phyloP scores from a whole-genome alignment of 2,329 filamentous ascomycete genomes.

The Ascochyta clinopodiicola region DNA sequence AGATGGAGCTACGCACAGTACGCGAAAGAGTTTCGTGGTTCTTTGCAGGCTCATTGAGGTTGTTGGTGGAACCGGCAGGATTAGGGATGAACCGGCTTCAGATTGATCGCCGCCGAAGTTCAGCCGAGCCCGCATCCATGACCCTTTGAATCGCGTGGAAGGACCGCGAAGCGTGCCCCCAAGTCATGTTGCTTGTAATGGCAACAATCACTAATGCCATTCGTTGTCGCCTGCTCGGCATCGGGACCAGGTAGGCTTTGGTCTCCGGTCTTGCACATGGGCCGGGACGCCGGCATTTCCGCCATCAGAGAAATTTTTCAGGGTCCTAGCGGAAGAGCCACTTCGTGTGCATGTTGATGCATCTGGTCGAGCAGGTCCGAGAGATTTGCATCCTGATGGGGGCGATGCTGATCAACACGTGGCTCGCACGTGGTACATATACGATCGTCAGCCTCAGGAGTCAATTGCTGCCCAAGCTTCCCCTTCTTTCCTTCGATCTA shows the following conservation, averaged over 20 bases:
- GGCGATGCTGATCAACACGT: conserved; percentile 4
- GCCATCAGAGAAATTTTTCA: conserved; percentile 14
- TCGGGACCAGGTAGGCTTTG: neutral
- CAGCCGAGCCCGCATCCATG: conserved; percentile 1
- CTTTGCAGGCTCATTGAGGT: neutral
- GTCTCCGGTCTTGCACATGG: neutral
- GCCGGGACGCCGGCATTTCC: neutral
- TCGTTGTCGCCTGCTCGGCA: neutral
- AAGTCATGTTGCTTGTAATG: conserved; percentile 11
- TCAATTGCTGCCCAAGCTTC: conserved; percentile 3
- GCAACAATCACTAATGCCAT: conserved; percentile 1
- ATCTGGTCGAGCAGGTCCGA: conserved; percentile 11
- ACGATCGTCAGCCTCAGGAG: conserved; percentile 6
- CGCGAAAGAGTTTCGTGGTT: too few relatives aligned
- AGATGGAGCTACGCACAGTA: neutral
- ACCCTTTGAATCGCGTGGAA: neutral
- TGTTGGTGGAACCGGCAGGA: too few relatives aligned
- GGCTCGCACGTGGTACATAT: conserved; percentile 13
- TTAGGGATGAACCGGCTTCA: neutral
- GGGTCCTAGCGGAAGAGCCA: conserved; percentile 8
- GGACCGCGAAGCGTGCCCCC: neutral
- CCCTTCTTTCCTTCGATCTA: neutral
- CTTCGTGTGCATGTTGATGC: conserved; percentile 1
- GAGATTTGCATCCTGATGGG: conserved; percentile 2
- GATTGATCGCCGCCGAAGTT: conserved; percentile 1